These are phyloP conservation scores for Myotisia sp. DNA, from an alignment of 2,329 filamentous ascomycete genomes.

Conservation along the genomic window DNA sequence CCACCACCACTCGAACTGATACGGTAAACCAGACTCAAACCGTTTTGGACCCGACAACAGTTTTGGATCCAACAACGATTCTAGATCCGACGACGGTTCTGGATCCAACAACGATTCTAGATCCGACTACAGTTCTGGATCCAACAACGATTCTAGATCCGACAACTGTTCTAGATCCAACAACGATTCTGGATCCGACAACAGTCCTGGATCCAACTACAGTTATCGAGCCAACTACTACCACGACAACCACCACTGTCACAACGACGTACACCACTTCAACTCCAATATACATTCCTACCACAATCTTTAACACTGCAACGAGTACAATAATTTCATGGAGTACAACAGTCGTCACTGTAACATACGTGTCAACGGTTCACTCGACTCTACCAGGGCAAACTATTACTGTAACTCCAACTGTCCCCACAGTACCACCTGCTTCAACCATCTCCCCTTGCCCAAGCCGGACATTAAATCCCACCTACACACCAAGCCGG, in stretches of 20 bases:
- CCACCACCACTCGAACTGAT: slow-evolving; percentile 4
- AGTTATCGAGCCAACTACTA: slow-evolving; percentile 5
- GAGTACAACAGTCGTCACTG: slow-evolving; percentile 10
- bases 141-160: slow-evolving; percentile 2
- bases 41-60: neutral
- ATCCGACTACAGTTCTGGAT: neutral
- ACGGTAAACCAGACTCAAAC: neutral
- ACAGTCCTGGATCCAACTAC: slow-evolving; percentile 3
- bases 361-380: slow-evolving; percentile 7
- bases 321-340: slow-evolving; percentile 13
- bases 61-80: slow-evolving; percentile 1
- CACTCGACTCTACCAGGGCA: slow-evolving; percentile 3
- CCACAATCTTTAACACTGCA: slow-evolving; percentile 14
- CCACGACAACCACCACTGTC: slow-evolving; percentile 4
- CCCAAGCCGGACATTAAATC: slow-evolving; percentile 19
- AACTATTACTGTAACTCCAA: slow-evolving; percentile 9
- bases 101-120: neutral
- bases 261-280: slow-evolving; percentile 5
- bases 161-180: neutral
- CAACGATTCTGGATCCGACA: slow-evolving; percentile 2
- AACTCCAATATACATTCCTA: slow-evolving; percentile 12
- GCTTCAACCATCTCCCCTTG: slow-evolving; percentile 16
- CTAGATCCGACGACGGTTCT: slow-evolving; percentile 1
- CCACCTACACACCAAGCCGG: slow-evolving; percentile 18
- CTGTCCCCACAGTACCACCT: slow-evolving; percentile 5